phyloP scores from a whole-genome alignment of 768 basidiomycete genomes.

The Kwoniella botswanensis region DNA sequence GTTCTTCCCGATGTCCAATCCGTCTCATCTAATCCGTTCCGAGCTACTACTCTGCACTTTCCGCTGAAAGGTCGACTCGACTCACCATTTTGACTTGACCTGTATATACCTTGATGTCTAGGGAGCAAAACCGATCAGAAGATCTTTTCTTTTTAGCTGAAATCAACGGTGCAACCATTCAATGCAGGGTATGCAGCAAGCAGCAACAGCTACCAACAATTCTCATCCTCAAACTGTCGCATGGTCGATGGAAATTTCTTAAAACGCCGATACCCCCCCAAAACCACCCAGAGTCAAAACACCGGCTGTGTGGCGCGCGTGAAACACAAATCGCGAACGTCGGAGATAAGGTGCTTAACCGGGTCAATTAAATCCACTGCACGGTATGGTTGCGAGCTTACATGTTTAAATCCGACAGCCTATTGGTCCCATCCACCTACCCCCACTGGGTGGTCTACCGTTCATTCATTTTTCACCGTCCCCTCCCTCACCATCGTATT shows the following conservation, averaged over 20 bases:
- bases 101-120: conserved; percentile 27
- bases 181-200: conserved; percentile 5
- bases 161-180: neutral
- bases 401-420: too few relatives aligned
- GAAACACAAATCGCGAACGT: conserved; percentile 5
- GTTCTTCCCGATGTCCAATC: too few relatives aligned
- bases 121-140: conserved; percentile 1
- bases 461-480: neutral
- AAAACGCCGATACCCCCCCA: neutral
- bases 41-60: neutral
- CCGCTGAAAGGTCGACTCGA: neutral
- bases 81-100: conserved; percentile 47
- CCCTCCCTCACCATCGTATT: conserved; percentile 2
- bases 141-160: conserved; percentile 1
- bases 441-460: too few relatives aligned
- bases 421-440: too few relatives aligned
- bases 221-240: neutral
- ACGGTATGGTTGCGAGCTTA: neutral
- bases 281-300: neutral
- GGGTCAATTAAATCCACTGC: neutral
- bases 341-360: conserved; percentile 16
- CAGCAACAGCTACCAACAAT: conserved; percentile 1
- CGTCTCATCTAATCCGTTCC: neutral
- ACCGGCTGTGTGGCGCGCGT: neutral
- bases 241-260: neutral